Conservation (phyloP, 768 basidiomycete species). For the Tremella mesenterica region DNA sequence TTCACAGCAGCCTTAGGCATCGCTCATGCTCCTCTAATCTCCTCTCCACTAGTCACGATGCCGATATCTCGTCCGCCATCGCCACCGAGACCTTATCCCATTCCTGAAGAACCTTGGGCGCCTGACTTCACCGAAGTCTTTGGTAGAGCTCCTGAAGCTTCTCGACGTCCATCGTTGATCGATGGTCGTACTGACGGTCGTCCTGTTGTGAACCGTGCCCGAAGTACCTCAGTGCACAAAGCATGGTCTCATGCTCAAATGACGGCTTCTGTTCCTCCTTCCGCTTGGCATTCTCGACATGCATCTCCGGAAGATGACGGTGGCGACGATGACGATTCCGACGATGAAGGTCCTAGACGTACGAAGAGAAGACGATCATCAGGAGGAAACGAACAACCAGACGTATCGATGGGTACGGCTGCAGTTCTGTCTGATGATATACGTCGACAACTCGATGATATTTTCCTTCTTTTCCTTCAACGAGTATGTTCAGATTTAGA, state of each 20-base stretch:
- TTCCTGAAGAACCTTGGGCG: slow-evolving; percentile 23
- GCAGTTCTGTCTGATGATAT: slow-evolving; percentile 53
- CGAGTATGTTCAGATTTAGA: slow-evolving; percentile 84
- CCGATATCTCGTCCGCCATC: slow-evolving; percentile 35
- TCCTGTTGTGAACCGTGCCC: slow-evolving; percentile 22
- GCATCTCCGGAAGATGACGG: slow-evolving; percentile 31
- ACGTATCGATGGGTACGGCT: slow-evolving; percentile 9
- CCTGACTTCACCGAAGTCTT: slow-evolving; percentile 6
- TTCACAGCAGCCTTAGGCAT: slow-evolving; percentile 25
- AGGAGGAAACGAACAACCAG: slow-evolving; percentile 18
- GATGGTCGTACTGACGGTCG: slow-evolving; percentile 12
- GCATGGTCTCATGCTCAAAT: slow-evolving; percentile 19
- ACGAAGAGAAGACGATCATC: slow-evolving; percentile 36
- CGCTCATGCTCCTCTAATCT: slow-evolving; percentile 32
- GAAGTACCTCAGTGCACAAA: slow-evolving; percentile 28
- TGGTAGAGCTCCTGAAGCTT: background rate
- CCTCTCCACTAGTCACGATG: slow-evolving; percentile 36
- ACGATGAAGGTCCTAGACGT: slow-evolving; percentile 28
- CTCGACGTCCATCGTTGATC: background rate
- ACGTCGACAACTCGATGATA: slow-evolving; percentile 69
- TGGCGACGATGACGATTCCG: slow-evolving; percentile 32
- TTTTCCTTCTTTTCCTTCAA: slow-evolving; percentile 84
- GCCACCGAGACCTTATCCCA: slow-evolving; percentile 22
- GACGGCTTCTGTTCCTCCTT: slow-evolving; percentile 26
- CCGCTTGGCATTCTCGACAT: slow-evolving; percentile 26